Base-by-base conservation (phyloP, 768 basidiomycete genomes). In the Wakefieldia striispora region DNA sequence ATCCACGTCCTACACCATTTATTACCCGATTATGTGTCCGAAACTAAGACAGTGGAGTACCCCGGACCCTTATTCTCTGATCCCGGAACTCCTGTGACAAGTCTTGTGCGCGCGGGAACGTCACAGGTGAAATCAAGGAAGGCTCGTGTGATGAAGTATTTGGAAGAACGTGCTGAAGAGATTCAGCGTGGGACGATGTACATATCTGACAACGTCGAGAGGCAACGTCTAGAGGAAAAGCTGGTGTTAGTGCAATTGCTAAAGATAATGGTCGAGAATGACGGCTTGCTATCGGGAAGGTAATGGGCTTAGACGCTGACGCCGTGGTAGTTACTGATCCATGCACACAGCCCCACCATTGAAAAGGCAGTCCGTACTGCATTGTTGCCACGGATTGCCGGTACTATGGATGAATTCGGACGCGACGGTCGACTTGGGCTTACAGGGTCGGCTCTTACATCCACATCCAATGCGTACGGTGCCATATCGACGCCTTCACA, bases 1-100 rank as follows among this genome's bases (percentile, higher is more conserved):
- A 77, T 97, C 36, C 82, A 84, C 35, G 72, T 74, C 10, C 55
- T 97, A 47, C 79, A 83, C 55, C 81, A 81, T 24, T 56, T 90
- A n/a, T 76, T 91, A 37, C 83, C 90, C 1, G 78, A 85, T 47
- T 80, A 83, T 29, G 80, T 78, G 3, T 66, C 84, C 27, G 81
- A 83, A 47, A 61, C 69, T 12, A 76, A 81, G 2, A 68, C 77
- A 7, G 72, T 72, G 9, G 69, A 76, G 2, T 98, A 85, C 69
- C 95, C 95, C 36, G 95, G 95, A 1, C 95, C 95, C 4, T 67
- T 97, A 53, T 82, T 92, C 55, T 78, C 81, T 26, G 95, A 95
- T 63, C 75, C 86, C 3, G 82, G 87, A 1, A 70, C 80, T 4
- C 76, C 80, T 3, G 76, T 80, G 6, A 74, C 82, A 3, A 79